Evolutionary conservation across 768 basidiomycete genomes (phyloP).

Genomic region (Cubamyces lactineus): DNA sequence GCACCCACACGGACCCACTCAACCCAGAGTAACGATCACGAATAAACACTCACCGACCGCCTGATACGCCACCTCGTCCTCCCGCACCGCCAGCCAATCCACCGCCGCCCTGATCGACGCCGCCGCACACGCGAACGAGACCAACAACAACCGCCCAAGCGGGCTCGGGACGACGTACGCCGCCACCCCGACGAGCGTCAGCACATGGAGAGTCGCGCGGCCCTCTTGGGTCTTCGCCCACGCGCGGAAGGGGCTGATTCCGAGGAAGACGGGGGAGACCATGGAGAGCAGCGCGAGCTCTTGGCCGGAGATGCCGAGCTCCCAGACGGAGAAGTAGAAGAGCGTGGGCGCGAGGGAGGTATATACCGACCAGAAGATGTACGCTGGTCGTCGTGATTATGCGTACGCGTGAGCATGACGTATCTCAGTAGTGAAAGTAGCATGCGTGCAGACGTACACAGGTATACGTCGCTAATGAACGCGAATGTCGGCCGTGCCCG

Average conservation of each 20-base stretch:
- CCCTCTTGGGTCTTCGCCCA: constrained; percentile 54
- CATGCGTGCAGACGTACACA: constrained; percentile 51
- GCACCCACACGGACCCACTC: background rate
- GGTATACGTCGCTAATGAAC: constrained; percentile 53
- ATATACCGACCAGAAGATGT: constrained; percentile 81
- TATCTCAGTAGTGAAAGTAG: background rate
- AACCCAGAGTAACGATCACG: background rate
- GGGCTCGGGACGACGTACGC: constrained; percentile 58
- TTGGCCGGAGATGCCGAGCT: constrained; percentile 81
- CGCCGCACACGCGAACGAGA: constrained; percentile 55
- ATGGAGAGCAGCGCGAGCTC: constrained; percentile 76
- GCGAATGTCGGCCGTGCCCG: constrained; percentile 18
- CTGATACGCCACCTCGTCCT: constrained; percentile 46
- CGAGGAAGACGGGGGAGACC: constrained; percentile 69
- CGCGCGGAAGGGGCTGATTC: constrained; percentile 45
- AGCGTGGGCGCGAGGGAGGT: constrained; percentile 78
- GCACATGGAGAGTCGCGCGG: constrained; percentile 48
- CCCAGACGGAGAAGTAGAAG: constrained; percentile 94
- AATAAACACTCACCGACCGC: constrained; percentile 45
- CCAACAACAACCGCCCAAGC: constrained; percentile 55
- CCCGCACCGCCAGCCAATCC: constrained; percentile 52
- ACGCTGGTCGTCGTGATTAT: constrained; percentile 47
- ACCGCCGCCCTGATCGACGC: constrained; percentile 54
- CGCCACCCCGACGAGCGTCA: constrained; percentile 55
- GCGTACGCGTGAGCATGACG: background rate